Evolutionary conservation across 2,329 filamentous ascomycete genomes (phyloP), one percentile per base, ranked within the genome.

Genomic region (Stagonosporopsis chrysanthemi): DNA sequence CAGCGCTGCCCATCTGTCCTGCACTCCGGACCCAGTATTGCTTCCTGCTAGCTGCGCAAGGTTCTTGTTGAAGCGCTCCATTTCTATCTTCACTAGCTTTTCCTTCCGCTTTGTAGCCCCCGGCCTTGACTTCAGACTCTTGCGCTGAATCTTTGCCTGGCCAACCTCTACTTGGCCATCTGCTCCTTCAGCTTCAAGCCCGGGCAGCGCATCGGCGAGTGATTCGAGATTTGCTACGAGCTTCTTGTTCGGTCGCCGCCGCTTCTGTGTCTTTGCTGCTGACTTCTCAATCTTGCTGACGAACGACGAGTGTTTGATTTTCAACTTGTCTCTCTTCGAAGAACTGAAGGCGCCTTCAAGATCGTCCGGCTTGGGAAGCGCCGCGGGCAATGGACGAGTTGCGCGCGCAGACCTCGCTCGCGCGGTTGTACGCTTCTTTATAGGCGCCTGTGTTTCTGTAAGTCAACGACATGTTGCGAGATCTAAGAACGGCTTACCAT

Each of bases 101-200:
- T 92, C 90, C 78, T 92, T 95, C 71, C 86, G 83, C 84, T 92
- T 96, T 79, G 93, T 83, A 22, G 92, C 91, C 0, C 94, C 94
- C 2, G 87, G 91, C 51, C 88, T 82, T 35, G 56, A 64, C 52
- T 68, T 70, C 68, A 98, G 70, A 59, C 89, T 94, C 80, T 87
- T 89, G 64, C 91, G 89, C 58, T 85, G 82, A 47, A 95, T 84
- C 67, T 88, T 90, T 0, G 86, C 86, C 65, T 86, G 83, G 11
- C 74, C 78, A 58, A 73, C 46, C 29, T 69, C 74, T 2, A 73
- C 62, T 4, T 61, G 66, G 11, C 62, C 71, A 0, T 73, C 69
- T 6, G 66, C 70, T 5, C 67, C 73, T 28, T 39, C 48, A 12
- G 67, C 79, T 22, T 82, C 81, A 3, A 82, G 80, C 2, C 88